Conservation (phyloP, 73 alveolate species). For the Durusdinium trenchii region DNA sequence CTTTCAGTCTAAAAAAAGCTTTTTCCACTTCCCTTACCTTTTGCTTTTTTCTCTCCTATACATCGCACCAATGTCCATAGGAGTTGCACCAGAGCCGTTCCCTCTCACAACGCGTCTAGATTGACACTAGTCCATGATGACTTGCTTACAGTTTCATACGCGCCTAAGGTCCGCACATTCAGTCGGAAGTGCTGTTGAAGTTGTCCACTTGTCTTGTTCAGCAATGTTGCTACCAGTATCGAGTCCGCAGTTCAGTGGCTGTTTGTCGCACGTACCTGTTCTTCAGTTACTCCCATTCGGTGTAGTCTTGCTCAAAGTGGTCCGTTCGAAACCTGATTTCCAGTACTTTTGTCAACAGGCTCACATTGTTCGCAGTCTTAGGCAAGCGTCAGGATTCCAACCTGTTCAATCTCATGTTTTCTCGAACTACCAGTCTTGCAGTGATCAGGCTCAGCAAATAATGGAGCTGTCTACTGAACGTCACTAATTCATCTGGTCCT, state of each 20-base stretch:
- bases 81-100: background rate
- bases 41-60: background rate
- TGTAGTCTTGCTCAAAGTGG: background rate
- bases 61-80: background rate
- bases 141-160: background rate
- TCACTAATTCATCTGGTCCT: background rate
- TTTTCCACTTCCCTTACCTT: background rate
- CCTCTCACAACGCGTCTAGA: background rate
- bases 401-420: background rate
- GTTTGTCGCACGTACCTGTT: background rate
- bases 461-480: background rate
- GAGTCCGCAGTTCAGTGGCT: background rate
- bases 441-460: background rate
- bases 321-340: background rate
- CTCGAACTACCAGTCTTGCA: background rate
- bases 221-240: constrained; percentile 3
- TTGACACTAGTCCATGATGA: background rate
- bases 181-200: constrained; percentile 12
- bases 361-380: background rate
- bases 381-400: background rate
- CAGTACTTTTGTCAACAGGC: background rate
- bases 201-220: background rate
- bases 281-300: background rate
- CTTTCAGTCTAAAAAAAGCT: background rate
- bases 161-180: background rate